These are phyloP conservation scores for Oryza meridionalis DNA, from an alignment of 176 grass and related monocot species.

Conservation along the genomic window DNA sequence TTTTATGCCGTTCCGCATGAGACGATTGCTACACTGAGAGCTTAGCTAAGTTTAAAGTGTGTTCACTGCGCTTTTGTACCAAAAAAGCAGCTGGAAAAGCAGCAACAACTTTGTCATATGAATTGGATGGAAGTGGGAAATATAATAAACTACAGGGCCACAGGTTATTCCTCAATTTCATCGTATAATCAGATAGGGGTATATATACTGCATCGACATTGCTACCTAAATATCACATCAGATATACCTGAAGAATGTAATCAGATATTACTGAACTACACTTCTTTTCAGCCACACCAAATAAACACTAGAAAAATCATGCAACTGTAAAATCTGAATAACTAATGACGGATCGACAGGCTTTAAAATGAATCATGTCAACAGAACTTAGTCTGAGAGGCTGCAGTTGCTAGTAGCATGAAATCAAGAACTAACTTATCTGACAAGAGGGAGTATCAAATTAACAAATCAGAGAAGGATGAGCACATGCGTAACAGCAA, in stretches of 20 bases:
- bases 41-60: neutral
- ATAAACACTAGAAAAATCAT: neutral
- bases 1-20: neutral
- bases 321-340: slow-evolving; percentile 5
- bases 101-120: neutral
- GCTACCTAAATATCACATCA: neutral
- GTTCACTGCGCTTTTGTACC: neutral
- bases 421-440: slow-evolving; percentile 19
- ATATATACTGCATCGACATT: neutral
- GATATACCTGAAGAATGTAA: slow-evolving; percentile 2
- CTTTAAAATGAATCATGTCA: neutral
- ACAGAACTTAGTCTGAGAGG: neutral
- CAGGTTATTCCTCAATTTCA: neutral
- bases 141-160: neutral
- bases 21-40: neutral
- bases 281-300: neutral
- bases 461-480: neutral
- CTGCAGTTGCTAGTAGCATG: neutral
- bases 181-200: neutral
- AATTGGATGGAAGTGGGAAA: neutral
- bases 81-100: neutral
- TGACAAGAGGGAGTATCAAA: too few species aligned
- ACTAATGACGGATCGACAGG: neutral
- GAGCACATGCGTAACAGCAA: neutral
- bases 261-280: neutral